phyloP scores from a whole-genome alignment of 331 rosid genomes.

The Malus hybrid region DNA sequence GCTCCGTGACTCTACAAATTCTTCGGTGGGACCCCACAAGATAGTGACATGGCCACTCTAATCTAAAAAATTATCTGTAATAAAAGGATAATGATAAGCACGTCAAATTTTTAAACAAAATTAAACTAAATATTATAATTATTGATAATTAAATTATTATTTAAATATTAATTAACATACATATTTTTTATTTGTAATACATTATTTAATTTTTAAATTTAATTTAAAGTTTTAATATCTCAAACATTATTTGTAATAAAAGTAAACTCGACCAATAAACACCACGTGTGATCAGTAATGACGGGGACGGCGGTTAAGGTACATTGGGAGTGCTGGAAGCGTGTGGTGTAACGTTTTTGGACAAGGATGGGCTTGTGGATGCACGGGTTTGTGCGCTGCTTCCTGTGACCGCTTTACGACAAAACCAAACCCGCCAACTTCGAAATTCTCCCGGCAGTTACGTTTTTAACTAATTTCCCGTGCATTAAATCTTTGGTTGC shows the following conservation, averaged over 20 bases:
- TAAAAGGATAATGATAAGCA: too few relatives aligned
- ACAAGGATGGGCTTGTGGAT: constrained; percentile 25
- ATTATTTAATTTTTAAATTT: too few relatives aligned
- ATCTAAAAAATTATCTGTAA: too few relatives aligned
- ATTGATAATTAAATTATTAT: accelerated
- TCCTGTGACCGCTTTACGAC: not conserved
- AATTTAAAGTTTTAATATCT: accelerated
- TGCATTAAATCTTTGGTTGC: not conserved
- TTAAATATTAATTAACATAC: accelerated
- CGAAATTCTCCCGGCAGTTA: not conserved
- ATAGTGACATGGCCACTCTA: too few relatives aligned
- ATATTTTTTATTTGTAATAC: accelerated
- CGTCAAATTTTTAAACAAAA: too few relatives aligned
- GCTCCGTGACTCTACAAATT: too few relatives aligned
- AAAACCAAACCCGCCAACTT: not conserved
- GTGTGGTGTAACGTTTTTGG: not conserved
- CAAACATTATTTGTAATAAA: accelerated
- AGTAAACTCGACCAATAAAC: too few relatives aligned
- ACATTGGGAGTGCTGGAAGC: constrained; percentile 19
- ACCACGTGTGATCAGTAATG: too few relatives aligned
- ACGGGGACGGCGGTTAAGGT: not conserved
- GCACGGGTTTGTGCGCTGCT: constrained; percentile 5
- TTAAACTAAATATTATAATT: accelerated
- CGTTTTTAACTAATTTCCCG: too few relatives aligned
- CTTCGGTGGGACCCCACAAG: too few relatives aligned